Conservation (phyloP, 352 stramenopile species). For the Globisporangium echinulatum region DNA sequence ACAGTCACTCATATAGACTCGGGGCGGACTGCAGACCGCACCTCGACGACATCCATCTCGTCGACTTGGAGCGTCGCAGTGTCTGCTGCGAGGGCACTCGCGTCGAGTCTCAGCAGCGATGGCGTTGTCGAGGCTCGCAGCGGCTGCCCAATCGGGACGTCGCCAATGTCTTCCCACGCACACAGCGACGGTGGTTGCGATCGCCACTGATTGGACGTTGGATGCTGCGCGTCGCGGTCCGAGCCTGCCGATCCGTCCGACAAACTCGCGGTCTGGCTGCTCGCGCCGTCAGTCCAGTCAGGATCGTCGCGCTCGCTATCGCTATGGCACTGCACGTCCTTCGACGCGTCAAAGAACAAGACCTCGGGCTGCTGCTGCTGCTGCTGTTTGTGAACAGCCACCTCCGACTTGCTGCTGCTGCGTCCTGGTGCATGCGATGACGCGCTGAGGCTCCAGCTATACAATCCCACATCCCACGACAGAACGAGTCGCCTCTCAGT, state of each 20-base stretch:
- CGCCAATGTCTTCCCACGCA: slow-evolving; percentile 40
- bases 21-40: slow-evolving; percentile 11
- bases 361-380: slow-evolving; percentile 14
- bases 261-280: slow-evolving; percentile 14
- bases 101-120: slow-evolving; percentile 6
- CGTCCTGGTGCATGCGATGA: no score
- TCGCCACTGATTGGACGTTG: background rate
- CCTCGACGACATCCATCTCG: slow-evolving; percentile 54
- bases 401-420: no score
- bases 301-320: background rate
- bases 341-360: slow-evolving; percentile 35
- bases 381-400: background rate
- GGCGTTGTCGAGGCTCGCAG: background rate
- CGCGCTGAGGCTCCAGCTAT: no score
- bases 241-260: slow-evolving; percentile 1
- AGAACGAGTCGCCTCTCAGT: no score
- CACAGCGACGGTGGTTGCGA: slow-evolving; percentile 7
- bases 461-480: no score
- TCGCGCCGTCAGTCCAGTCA: slow-evolving; percentile 8
- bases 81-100: slow-evolving; percentile 9
- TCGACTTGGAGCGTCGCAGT: slow-evolving; percentile 28
- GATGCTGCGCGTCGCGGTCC: background rate
- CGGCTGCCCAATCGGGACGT: slow-evolving; percentile 7
- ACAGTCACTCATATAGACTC: no score
- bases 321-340: slow-evolving; percentile 14